Conservation (phyloP, 306 rosid genomes). For the Lathyrus sativus region DNA sequence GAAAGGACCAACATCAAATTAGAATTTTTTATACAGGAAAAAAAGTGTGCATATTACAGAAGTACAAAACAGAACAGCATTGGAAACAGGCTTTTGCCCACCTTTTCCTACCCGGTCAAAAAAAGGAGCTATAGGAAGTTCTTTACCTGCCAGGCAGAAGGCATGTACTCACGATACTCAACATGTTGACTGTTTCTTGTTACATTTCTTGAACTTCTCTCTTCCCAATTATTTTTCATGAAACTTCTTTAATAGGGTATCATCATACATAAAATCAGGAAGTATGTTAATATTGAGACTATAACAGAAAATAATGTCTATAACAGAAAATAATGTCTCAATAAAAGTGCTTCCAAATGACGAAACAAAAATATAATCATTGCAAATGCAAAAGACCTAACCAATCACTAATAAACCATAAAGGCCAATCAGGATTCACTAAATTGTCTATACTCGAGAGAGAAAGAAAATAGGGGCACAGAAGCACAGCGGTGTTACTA, state of each 20-base stretch:
- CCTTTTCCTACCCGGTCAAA: not conserved
- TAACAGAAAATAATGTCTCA: slow-evolving; percentile 19
- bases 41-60: not conserved
- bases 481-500: not conserved
- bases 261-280: slow-evolving; percentile 7
- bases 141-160: slow-evolving; percentile 90
- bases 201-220: slow-evolving; percentile 45
- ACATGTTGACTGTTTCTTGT: slow-evolving; percentile 39
- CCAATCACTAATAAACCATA: slow-evolving; percentile 3
- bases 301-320: slow-evolving; percentile 18
- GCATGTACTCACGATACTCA: slow-evolving; percentile 82
- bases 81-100: not conserved
- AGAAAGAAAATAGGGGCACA: not conserved
- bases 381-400: slow-evolving; percentile 12
- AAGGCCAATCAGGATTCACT: slow-evolving; percentile 12
- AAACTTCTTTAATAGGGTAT: slow-evolving; percentile 41
- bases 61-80: not conserved
- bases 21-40: slow-evolving; percentile 25
- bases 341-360: slow-evolving; percentile 13
- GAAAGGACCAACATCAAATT: slow-evolving; percentile 40
- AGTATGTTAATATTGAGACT: slow-evolving; percentile 14
- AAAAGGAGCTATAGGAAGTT: slow-evolving; percentile 12
- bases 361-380: not conserved
- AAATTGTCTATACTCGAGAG: not conserved
- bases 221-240: slow-evolving; percentile 48